Evolutionary conservation across 1,284 basidiomycete genomes (phyloP), one percentile per base, ranked within the genome.

Genomic region (Erythrobasidium hasegawianum): DNA sequence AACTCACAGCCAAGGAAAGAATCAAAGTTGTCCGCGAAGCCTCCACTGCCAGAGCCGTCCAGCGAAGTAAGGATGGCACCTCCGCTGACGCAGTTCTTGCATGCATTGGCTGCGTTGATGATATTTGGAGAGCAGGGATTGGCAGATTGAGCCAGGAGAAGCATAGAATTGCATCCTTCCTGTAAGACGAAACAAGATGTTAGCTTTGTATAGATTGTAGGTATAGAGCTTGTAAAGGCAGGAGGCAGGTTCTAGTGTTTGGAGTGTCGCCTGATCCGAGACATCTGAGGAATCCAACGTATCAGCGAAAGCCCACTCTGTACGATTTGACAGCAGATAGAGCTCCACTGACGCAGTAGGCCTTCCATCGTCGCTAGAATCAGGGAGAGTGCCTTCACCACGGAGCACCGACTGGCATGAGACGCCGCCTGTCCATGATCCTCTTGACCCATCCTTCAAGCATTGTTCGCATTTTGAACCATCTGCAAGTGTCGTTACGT

Each of bases 81-180:
- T 45, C 41, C 58, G n/a, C 45, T 27, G 9, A 50, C 26, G 18
- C 58, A 59, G 10, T n/a, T 39, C 20, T 9, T 39, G 20, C 58
- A 59, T n/a, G 43, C 24, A 27, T 16, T 24, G 14, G 43, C 58
- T 59, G 58, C 55, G 41, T 57, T 57, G 18, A n/a, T 39, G 7
- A 50, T 59, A 29, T 59, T 59, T 50, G 41, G 43, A 27, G 27
- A 20, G 38, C 58, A 59, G 16, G 58, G 45, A 50, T 33, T 50
- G 2, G 58, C 38, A 14, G 41, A 50, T 13, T 22, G 43, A 18
- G 58, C 38, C n/a, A 59, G 43, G 1, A 27, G 26, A 16, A 59
- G 24, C 18, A 59, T 49, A 13, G 58, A 29, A 33, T 59, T 59
- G 45, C 58, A 59, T 4, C 24, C 41, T 27, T 43, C 18, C 9